Evolutionary conservation across 2,329 filamentous ascomycete genomes (phyloP).

Genomic region (Aspergillus novoparasiticus): DNA sequence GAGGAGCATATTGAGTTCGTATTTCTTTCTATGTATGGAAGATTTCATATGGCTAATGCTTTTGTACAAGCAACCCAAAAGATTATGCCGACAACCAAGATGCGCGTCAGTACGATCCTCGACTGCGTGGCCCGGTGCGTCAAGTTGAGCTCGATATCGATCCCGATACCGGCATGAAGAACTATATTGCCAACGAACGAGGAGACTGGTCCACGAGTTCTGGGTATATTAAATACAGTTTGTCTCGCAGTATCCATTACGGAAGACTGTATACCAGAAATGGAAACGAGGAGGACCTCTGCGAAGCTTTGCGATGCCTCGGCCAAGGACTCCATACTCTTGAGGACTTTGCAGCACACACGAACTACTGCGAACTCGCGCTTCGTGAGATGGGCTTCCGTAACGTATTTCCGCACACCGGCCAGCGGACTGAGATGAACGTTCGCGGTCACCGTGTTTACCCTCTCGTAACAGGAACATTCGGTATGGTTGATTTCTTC

Average conservation of each 20-base stretch:
- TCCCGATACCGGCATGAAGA: constrained; percentile 89
- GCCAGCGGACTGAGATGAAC: constrained; percentile 66
- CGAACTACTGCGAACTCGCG: constrained; percentile 79
- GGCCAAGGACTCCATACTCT: constrained; percentile 77
- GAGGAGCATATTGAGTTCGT: constrained; percentile 60
- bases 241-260: constrained; percentile 74
- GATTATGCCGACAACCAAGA: constrained; percentile 86
- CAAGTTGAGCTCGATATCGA: constrained; percentile 74
- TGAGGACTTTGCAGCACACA: constrained; percentile 79
- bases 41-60: background rate
- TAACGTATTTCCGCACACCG: constrained; percentile 74
- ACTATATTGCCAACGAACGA: constrained; percentile 92
- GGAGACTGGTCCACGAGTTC: constrained; percentile 88
- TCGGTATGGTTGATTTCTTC: constrained; percentile 81
- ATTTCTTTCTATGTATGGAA: background rate
- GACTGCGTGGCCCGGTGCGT: constrained; percentile 78
- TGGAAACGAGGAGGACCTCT: constrained; percentile 76
- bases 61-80: constrained; percentile 68
- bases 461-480: constrained; percentile 71
- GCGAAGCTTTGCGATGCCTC: constrained; percentile 74
- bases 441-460: constrained; percentile 68
- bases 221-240: constrained; percentile 77
- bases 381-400: constrained; percentile 71
- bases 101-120: constrained; percentile 73
- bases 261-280: constrained; percentile 70